Evolutionary conservation across 768 basidiomycete genomes (phyloP).

Genomic region (Erythrobasidium yunnanense): DNA sequence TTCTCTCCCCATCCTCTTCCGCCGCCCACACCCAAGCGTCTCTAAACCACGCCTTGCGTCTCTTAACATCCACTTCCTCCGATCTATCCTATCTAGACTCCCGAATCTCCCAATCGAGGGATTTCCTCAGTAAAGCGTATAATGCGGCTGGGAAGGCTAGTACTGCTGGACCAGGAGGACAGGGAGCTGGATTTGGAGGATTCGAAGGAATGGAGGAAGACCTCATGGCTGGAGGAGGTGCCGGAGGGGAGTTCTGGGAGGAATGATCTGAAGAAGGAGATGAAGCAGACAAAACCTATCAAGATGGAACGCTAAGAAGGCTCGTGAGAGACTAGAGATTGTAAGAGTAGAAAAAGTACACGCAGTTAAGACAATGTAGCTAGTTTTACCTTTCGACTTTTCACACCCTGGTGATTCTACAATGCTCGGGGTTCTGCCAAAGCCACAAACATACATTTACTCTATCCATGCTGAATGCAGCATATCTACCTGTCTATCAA

Average conservation of each 20-base stretch:
- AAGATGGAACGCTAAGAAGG: no score
- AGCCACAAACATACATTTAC: no score
- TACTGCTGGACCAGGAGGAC: neutral
- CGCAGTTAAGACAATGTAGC: no score
- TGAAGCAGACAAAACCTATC: no score
- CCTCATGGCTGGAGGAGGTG: neutral
- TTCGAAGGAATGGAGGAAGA: constrained; percentile 9
- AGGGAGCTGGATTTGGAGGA: neutral
- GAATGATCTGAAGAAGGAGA: no score
- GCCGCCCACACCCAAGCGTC: neutral
- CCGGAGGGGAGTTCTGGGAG: neutral
- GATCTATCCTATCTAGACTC: neutral
- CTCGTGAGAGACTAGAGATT: no score
- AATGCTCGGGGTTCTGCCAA: no score
- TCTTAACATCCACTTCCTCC: neutral
- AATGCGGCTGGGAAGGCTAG: neutral
- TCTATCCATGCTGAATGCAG: no score
- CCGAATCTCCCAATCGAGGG: neutral
- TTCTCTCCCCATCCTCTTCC: neutral
- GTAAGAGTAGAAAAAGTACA: no score
- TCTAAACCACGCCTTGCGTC: neutral
- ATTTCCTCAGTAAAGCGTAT: constrained; percentile 11
- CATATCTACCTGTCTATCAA: no score
- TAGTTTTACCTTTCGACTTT: no score
- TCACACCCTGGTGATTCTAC: no score